These are phyloP conservation scores for Komagataella mondaviorum DNA, from an alignment of 805 yeast species.

Conservation along the genomic window DNA sequence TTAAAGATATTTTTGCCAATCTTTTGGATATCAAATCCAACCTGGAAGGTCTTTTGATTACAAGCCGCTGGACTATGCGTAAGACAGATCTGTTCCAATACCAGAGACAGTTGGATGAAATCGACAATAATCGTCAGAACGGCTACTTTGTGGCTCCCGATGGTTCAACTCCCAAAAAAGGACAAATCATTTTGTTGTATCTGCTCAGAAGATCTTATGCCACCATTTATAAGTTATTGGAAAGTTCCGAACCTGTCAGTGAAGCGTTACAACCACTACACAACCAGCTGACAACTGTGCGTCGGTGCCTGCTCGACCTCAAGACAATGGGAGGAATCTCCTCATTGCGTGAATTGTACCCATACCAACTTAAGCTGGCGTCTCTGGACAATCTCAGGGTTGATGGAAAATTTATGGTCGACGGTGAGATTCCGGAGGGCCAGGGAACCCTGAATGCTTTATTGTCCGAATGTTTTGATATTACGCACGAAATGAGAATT, in stretches of 20 bases:
- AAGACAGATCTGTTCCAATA: conserved; percentile 86
- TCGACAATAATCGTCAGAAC: conserved; percentile 59
- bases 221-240: conserved; percentile 75
- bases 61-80: conserved; percentile 95
- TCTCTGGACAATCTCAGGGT: conserved; percentile 74
- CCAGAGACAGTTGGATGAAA: conserved; percentile 57
- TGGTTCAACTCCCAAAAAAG: conserved; percentile 21
- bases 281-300: conserved; percentile 84
- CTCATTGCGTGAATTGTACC: conserved; percentile 81
- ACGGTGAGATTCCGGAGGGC: conserved; percentile 90
- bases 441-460: conserved; percentile 91
- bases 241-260: conserved; percentile 88
- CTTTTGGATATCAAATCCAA: conserved; percentile 55
- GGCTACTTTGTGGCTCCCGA: conserved; percentile 34
- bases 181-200: conserved; percentile 55
- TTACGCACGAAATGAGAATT: conserved; percentile 78
- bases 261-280: conserved; percentile 90
- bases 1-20: conserved; percentile 48
- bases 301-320: conserved; percentile 80
- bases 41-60: conserved; percentile 72
- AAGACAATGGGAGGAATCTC: conserved; percentile 88
- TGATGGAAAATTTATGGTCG: conserved; percentile 88
- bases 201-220: conserved; percentile 85
- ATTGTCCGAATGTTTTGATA: conserved; percentile 89
- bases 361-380: conserved; percentile 89